Evolutionary conservation across 805 yeast species (phyloP).

Genomic region (Ogataea ganodermae): DNA sequence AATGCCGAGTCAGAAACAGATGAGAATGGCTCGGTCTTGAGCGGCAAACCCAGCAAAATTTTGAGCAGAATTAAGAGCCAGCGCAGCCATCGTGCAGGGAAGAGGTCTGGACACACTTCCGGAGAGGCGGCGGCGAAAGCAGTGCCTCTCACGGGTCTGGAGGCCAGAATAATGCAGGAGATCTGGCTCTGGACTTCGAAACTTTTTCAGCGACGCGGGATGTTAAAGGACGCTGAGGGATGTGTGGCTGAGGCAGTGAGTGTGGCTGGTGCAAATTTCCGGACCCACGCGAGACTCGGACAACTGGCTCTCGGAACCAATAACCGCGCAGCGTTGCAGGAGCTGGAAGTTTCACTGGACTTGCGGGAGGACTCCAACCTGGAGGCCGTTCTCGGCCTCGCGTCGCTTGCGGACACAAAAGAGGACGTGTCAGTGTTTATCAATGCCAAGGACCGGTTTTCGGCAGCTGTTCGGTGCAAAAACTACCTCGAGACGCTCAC

Average conservation of each 20-base stretch:
- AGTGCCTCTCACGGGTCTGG: conserved; percentile 20
- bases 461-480: conserved; percentile 62
- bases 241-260: conserved; percentile 73
- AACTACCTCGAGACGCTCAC: conserved; percentile 43
- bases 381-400: conserved; percentile 55
- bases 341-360: conserved; percentile 65
- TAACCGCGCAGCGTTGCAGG: conserved; percentile 52
- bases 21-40: neutral
- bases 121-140: conserved; percentile 13
- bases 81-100: neutral
- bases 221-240: conserved; percentile 61
- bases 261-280: conserved; percentile 45
- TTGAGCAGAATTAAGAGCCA: conserved; percentile 18
- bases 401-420: conserved; percentile 44
- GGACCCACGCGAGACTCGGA: conserved; percentile 53
- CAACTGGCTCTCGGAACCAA: conserved; percentile 38
- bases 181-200: conserved; percentile 77
- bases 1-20: conserved; percentile 14
- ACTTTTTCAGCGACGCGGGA: conserved; percentile 58
- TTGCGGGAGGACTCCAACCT: conserved; percentile 45
- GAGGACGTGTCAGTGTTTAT: conserved; percentile 38
- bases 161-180: conserved; percentile 49
- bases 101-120: neutral
- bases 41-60: conserved; percentile 19
- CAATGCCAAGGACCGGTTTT: conserved; percentile 55